Percentiles rank a stretch among this genome's conserved stretches.
Evolutionary conservation across 202 grass and related monocot species (phyloP).

Genomic region (Bolboschoenoplectus hybrid): DNA sequence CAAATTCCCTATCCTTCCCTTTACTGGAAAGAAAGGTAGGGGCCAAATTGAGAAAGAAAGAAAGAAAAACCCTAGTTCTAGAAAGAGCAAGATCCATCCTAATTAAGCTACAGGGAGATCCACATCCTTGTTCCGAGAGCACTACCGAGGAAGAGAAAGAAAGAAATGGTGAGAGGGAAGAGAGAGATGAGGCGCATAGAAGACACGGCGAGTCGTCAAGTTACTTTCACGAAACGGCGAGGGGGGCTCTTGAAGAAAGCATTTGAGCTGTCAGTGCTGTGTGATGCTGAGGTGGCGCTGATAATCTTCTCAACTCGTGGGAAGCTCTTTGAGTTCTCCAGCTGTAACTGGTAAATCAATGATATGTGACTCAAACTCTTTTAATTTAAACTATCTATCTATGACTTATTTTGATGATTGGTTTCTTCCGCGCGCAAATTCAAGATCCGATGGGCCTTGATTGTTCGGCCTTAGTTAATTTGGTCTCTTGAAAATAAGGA

Average conservation of each 20-base stretch:
- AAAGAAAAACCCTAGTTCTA: slow-evolving; percentile 25
- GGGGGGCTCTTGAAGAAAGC: slow-evolving; percentile 38
- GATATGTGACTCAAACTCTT: background rate
- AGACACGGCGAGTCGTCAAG: slow-evolving; percentile 34
- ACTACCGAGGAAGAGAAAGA: background rate
- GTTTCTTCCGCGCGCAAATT: slow-evolving; percentile 17
- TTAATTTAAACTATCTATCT: slow-evolving; percentile 7
- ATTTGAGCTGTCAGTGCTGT: slow-evolving; percentile 39
- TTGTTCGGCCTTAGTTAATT: background rate
- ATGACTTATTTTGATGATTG: background rate
- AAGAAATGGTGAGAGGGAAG: slow-evolving; percentile 27
- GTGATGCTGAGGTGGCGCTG: slow-evolving; percentile 39
- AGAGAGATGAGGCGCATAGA: slow-evolving; percentile 44
- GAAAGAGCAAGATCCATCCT: slow-evolving; percentile 16
- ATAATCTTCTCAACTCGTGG: slow-evolving; percentile 39
- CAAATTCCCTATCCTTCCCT: background rate
- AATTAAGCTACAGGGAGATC: slow-evolving; percentile 3
- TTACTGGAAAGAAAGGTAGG: slow-evolving; percentile 15
- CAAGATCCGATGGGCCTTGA: background rate
- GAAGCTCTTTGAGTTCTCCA: slow-evolving; percentile 44
- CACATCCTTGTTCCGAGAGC: background rate
- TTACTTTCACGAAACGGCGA: slow-evolving; percentile 38
- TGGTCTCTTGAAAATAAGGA: background rate
- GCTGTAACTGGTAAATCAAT: slow-evolving; percentile 25
- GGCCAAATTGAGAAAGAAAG: background rate